Base-by-base conservation (phyloP, 768 basidiomycete species). In the Nidula microcarpa region DNA sequence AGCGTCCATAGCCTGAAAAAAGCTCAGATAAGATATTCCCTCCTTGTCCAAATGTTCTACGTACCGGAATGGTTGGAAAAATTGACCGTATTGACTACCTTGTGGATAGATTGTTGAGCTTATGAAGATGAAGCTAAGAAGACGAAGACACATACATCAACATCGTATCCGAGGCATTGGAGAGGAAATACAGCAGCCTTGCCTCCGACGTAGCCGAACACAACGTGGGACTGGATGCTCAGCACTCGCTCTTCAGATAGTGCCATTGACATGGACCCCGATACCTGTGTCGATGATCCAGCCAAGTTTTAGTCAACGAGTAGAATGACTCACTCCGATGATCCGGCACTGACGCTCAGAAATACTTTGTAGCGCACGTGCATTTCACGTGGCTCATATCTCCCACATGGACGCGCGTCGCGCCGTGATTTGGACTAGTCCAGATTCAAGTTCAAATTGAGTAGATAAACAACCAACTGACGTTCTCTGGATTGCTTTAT, bases 61-160 rank as follows among this genome's bases (percentile, higher is more conserved):
- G 52, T 52, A 90, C 93, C 94, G 5, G 93, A 79, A 66, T 99
- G 96, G 60, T 98, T 99, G 6, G 91, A 91, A 66, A 90, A 98
- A 62, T 97, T 90, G 36, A 98, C 95, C 1, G 93, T 93, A 64
- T 94, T 95, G 17, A 96, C 81, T 52, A 88, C 80, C 89, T 91
- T 65, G 44, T 46, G 23, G 23, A 23, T 43, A 61, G 52, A n/a
- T 14, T 9, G 48, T 34, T 13, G n/a, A 35, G 18, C 37, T 6
- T 13, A 17, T 35, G 32, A n/a, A 37, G 10, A 13, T 51, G 11
- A 41, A 32, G 10, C 10, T 9, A 4, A 36, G 8, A 41, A 46
- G 44, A 33, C 39, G 34, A 46, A 56, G 53, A 53, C 48, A 71
- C 81, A 69, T 67, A 92, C 93, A 75, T 99, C 97, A 44, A 98